phyloP scores from a whole-genome alignment of 805 yeast species.

The Candida quercuum region DNA sequence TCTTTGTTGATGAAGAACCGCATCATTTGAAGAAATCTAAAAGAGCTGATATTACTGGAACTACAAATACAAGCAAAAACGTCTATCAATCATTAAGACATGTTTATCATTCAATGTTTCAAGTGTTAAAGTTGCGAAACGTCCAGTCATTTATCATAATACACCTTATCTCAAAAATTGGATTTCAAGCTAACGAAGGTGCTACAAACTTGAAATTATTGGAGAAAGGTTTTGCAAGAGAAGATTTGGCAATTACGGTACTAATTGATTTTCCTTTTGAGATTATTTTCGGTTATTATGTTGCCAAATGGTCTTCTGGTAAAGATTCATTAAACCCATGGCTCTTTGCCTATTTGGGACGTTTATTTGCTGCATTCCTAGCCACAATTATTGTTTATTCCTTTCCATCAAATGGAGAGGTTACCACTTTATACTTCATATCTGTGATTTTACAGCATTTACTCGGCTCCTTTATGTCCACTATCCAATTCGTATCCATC shows the following conservation, averaged over 20 bases:
- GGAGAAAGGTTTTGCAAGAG: constrained; percentile 89
- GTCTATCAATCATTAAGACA: constrained; percentile 31
- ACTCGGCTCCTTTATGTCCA: constrained; percentile 84
- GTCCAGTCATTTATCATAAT: constrained; percentile 71
- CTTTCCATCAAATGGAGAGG: constrained; percentile 55
- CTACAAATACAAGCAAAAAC: constrained; percentile 18
- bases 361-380: constrained; percentile 66
- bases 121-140: constrained; percentile 62
- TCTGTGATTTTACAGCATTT: constrained; percentile 78
- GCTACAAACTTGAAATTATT: constrained; percentile 88
- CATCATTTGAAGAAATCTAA: constrained; percentile 31
- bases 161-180: constrained; percentile 78
- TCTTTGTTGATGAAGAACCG: constrained; percentile 71
- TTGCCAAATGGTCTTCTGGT: constrained; percentile 91
- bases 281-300: constrained; percentile 89
- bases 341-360: constrained; percentile 81
- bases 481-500: constrained; percentile 91
- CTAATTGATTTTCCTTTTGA: constrained; percentile 95
- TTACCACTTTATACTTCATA: constrained; percentile 53
- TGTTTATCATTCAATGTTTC: constrained; percentile 62
- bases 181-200: constrained; percentile 93
- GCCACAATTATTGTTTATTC: constrained; percentile 69
- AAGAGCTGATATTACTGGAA: constrained; percentile 25
- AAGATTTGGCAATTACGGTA: constrained; percentile 89
- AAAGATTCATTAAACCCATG: constrained; percentile 76